These are phyloP conservation scores for Calocybe cyanea DNA, from an alignment of 768 basidiomycete species.

Conservation along the genomic window DNA sequence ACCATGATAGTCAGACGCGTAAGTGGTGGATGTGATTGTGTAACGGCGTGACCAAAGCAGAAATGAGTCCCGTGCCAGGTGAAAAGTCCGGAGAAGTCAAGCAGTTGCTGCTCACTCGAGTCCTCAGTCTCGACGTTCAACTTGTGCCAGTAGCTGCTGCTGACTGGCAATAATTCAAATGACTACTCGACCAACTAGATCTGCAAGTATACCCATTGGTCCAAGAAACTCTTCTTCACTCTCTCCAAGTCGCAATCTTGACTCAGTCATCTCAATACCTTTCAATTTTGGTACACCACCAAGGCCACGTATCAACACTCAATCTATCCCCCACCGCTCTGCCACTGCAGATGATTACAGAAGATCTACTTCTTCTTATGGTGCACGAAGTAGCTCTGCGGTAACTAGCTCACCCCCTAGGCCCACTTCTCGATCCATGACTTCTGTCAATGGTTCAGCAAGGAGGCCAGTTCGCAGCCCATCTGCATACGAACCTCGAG, in stretches of 20 bases:
- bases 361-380: conserved; percentile 34
- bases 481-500: conserved; percentile 57
- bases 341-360: conserved; percentile 31
- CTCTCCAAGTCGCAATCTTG: conserved; percentile 55
- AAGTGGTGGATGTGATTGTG: conserved; percentile 13
- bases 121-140: conserved; percentile 8
- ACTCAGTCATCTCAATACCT: conserved; percentile 63
- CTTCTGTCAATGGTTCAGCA: conserved; percentile 28
- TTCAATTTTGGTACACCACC: conserved; percentile 31
- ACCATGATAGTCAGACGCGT: conserved; percentile 30
- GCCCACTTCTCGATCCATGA: conserved; percentile 42
- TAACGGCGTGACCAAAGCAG: conserved; percentile 14
- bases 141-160: no score
- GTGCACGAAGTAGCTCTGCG: conserved; percentile 27
- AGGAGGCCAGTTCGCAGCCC: conserved; percentile 28
- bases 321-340: conserved; percentile 22
- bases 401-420: conserved; percentile 31
- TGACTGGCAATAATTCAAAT: conserved; percentile 24
- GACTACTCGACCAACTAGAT: conserved; percentile 52
- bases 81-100: neutral
- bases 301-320: conserved; percentile 36
- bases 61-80: conserved; percentile 10
- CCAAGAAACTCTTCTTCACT: conserved; percentile 44
- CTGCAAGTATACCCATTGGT: conserved; percentile 61
- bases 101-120: neutral